Percentiles rank a stretch among this genome's conserved stretches.
These are phyloP conservation scores for Ceratobasidium papillatum DNA, from an alignment of 1,284 basidiomycete genomes.

Conservation along the genomic window DNA sequence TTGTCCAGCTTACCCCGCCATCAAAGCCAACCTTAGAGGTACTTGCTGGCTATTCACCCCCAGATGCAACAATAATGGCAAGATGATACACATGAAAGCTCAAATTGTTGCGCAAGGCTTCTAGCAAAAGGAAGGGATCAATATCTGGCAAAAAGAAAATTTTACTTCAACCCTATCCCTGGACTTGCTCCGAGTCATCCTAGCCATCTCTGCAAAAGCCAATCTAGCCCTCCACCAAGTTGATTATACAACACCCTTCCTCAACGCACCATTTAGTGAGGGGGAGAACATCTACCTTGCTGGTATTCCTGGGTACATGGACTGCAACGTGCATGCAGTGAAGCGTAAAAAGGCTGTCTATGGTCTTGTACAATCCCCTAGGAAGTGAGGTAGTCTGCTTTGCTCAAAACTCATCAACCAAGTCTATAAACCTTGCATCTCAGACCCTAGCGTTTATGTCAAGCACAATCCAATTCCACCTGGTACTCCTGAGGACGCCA, in stretches of 20 bases:
- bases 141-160: conserved; percentile 45
- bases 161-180: not conserved
- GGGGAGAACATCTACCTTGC: not conserved
- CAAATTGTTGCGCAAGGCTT: conserved; percentile 47
- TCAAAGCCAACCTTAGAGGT: not conserved
- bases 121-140: conserved; percentile 49
- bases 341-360: not conserved
- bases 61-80: conserved; percentile 41
- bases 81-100: conserved; percentile 42
- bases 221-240: not conserved
- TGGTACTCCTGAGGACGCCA: not conserved
- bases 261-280: not conserved
- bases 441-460: not conserved
- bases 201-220: not conserved
- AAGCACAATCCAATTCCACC: not conserved
- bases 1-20: not conserved
- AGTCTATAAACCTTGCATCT: not conserved
- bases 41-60: conserved; percentile 41
- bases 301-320: not conserved
- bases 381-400: not conserved
- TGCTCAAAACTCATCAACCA: not conserved
- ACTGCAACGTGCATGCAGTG: not conserved
- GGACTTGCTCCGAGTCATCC: not conserved
- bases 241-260: conserved; percentile 6
- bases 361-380: not conserved